phyloP scores from a whole-genome alignment of 2,329 filamentous ascomycete genomes.

The Parascedosporium putredinis region DNA sequence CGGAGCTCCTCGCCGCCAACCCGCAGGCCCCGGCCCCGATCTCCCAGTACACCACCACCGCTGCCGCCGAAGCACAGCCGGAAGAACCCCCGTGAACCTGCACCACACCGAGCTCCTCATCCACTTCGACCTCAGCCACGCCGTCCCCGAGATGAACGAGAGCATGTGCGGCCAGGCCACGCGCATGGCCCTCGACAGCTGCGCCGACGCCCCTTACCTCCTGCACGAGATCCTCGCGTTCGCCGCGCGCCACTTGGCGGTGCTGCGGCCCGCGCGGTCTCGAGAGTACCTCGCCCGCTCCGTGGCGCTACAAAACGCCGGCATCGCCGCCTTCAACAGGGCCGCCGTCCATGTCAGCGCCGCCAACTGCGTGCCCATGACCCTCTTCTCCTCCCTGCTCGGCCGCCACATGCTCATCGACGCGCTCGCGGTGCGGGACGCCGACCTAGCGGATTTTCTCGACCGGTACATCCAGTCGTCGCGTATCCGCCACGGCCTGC shows the following conservation, averaged over 20 bases:
- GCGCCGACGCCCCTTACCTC: conserved; percentile 21
- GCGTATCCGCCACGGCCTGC: conserved; percentile 15
- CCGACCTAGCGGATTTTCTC: conserved; percentile 18
- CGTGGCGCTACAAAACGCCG: conserved; percentile 21
- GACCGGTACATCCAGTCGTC: conserved; percentile 20
- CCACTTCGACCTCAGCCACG: conserved; percentile 20
- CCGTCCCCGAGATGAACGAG: conserved; percentile 13
- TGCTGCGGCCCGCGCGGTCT: conserved; percentile 15
- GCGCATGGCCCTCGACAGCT: conserved; percentile 14
- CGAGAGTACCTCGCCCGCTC: conserved; percentile 16
- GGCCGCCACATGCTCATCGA: conserved; percentile 24
- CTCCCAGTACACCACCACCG: too few relatives aligned
- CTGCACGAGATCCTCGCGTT: conserved; percentile 25
- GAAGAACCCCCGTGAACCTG: conserved; percentile 17
- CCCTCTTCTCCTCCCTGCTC: conserved; percentile 23
- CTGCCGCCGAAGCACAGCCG: not conserved
- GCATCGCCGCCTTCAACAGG: conserved; percentile 20
- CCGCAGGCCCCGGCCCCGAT: not conserved
- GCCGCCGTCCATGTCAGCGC: conserved; percentile 14
- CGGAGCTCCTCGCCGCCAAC: conserved; percentile 6
- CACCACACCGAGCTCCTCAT: conserved; percentile 25
- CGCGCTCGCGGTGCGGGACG: conserved; percentile 17
- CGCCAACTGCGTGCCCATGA: conserved; percentile 20
- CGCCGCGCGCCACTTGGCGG: conserved; percentile 23
- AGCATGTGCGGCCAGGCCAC: conserved; percentile 9